These are phyloP conservation scores for Myrmaecium sp. DNA, from an alignment of 2,329 filamentous ascomycete genomes.

Conservation along the genomic window DNA sequence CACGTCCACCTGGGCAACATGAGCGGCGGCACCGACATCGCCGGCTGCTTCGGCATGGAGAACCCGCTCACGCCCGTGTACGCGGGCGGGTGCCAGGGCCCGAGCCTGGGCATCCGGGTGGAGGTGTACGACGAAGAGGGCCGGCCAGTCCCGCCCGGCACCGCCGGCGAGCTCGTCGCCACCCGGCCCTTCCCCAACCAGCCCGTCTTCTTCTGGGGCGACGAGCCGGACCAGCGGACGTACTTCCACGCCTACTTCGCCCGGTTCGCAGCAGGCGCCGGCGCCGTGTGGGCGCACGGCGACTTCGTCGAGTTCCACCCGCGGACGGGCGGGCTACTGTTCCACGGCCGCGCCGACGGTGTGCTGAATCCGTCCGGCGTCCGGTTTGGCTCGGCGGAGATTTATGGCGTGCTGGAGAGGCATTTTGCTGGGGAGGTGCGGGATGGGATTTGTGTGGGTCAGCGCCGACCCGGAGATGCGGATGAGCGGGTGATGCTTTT, in stretches of 20 bases:
- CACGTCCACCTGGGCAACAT: constrained; percentile 55
- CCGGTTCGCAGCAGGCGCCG: too few species aligned
- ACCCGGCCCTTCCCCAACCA: constrained; percentile 58
- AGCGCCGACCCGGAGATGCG: constrained; percentile 43
- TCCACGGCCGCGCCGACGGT: constrained; percentile 58
- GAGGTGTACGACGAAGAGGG: constrained; percentile 44
- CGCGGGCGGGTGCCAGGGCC: constrained; percentile 38
- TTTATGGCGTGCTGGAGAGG: constrained; percentile 57
- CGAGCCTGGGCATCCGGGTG: constrained; percentile 35
- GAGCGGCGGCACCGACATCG: constrained; percentile 62
- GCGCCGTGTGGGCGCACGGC: constrained; percentile 62
- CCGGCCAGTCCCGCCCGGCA: constrained; percentile 40
- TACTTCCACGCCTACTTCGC: constrained; percentile 31
- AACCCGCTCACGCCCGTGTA: constrained; percentile 55
- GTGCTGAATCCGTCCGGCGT: constrained; percentile 68
- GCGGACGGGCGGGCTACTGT: constrained; percentile 43
- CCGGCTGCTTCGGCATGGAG: constrained; percentile 44
- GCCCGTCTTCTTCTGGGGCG: constrained; percentile 37
- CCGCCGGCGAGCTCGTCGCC: constrained; percentile 59
- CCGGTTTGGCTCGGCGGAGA: constrained; percentile 63
- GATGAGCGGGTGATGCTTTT: constrained; percentile 45
- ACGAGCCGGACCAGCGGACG: constrained; percentile 21
- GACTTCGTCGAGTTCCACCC: constrained; percentile 63
- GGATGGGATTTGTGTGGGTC: constrained; percentile 68
- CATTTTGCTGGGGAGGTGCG: constrained; percentile 45